Evolutionary conservation across 495 filamentous ascomycete species (phyloP).

Genomic region (Penicillium paxilli): DNA sequence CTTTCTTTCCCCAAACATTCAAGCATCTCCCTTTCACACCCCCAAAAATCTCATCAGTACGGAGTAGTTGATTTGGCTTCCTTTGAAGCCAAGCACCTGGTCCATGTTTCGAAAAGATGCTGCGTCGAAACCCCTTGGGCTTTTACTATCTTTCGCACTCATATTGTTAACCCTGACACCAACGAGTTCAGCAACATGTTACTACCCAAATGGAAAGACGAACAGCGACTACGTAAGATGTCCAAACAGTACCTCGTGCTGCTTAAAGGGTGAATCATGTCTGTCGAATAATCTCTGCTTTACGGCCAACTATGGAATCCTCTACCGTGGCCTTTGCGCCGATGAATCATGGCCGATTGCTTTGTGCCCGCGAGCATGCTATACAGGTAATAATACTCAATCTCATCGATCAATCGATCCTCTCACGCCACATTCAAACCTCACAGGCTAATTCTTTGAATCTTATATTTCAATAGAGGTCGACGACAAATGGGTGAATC

Average conservation of each 20-base stretch:
- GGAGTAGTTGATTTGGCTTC: neutral
- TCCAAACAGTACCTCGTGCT: conserved; percentile 11
- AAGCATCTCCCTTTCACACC: no score
- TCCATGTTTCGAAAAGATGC: neutral
- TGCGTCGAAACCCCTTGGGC: neutral
- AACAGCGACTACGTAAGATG: neutral
- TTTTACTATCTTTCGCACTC: neutral
- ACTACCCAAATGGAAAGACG: conserved; percentile 3
- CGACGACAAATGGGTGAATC: neutral
- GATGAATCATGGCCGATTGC: conserved; percentile 16
- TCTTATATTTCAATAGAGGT: neutral
- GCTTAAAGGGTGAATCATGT: conserved; percentile 12
- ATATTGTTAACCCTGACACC: neutral
- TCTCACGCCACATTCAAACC: no score
- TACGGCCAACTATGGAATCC: conserved; percentile 1
- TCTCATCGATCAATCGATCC: no score
- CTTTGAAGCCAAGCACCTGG: neutral
- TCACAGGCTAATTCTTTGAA: neutral
- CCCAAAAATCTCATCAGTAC: no score
- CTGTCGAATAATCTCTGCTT: conserved; percentile 18
- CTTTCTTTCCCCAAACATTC: no score
- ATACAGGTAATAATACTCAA: conserved; percentile 1
- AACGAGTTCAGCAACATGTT: conserved; percentile 1
- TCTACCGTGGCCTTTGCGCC: conserved; percentile 16
- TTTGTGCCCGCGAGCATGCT: conserved; percentile 12